phyloP scores from a whole-genome alignment of 768 basidiomycete genomes.

The Pholiota molesta region DNA sequence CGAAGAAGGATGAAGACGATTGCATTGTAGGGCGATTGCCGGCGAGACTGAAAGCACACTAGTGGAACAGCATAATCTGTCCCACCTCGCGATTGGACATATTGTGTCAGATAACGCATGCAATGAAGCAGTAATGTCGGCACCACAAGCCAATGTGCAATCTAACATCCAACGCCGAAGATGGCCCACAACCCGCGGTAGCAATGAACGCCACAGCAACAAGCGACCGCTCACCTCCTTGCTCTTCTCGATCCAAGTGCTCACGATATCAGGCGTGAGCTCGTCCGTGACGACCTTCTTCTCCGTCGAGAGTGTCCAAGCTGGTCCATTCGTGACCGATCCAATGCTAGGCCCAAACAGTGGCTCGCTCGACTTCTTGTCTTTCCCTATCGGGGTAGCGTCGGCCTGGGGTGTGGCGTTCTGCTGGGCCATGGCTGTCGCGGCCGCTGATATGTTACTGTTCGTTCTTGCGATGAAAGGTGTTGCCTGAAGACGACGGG shows the following conservation, averaged over 20 bases:
- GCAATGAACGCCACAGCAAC: not conserved
- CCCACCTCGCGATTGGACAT: not conserved
- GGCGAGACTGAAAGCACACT: too few relatives aligned
- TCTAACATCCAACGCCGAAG: not conserved
- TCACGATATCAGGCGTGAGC: conserved; percentile 82
- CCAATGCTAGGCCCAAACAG: conserved; percentile 94
- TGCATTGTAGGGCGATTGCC: too few relatives aligned
- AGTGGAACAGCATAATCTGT: not conserved
- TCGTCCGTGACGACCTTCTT: conserved; percentile 68
- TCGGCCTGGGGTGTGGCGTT: conserved; percentile 25
- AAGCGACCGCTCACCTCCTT: conserved; percentile 64
- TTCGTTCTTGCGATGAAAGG: conserved; percentile 56
- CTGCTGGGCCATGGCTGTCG: conserved; percentile 50
- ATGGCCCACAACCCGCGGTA: not conserved
- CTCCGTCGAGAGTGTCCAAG: conserved; percentile 69
- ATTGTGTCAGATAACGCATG: not conserved
- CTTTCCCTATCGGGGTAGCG: conserved; percentile 18
- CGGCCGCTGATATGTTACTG: conserved; percentile 48
- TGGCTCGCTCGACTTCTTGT: conserved; percentile 73
- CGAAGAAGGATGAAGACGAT: too few relatives aligned
- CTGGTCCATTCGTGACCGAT: conserved; percentile 64
- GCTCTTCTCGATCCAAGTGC: conserved; percentile 82
- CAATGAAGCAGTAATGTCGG: not conserved
- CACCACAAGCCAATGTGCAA: too few relatives aligned
- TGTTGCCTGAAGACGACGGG: conserved; percentile 51